Conservation (phyloP, 352 stramenopile species). For the Globisporangium cederbergense region DNA sequence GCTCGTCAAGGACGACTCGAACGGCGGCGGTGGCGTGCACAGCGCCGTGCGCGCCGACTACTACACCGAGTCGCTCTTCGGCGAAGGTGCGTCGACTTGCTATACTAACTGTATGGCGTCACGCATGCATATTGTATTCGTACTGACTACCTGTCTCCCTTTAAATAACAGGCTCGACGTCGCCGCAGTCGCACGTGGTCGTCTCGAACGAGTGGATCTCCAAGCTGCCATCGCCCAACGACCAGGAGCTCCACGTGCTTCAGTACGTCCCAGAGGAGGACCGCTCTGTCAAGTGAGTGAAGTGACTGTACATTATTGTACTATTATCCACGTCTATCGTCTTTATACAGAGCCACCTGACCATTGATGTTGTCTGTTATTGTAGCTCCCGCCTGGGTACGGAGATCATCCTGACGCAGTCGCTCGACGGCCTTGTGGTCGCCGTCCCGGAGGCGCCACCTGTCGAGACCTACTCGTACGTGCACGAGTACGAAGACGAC, state of each 20-base stretch:
- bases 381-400: constrained; percentile 78
- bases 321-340: neutral
- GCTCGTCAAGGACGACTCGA: constrained; percentile 85
- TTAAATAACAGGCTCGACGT: constrained; percentile 36
- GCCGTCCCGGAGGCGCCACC: constrained; percentile 81
- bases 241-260: constrained; percentile 76
- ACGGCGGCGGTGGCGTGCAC: constrained; percentile 68
- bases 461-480: constrained; percentile 82
- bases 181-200: constrained; percentile 84
- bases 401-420: constrained; percentile 85
- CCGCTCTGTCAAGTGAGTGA: constrained; percentile 70
- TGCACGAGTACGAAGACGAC: constrained; percentile 85
- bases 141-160: neutral
- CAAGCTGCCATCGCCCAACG: constrained; percentile 67
- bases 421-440: constrained; percentile 85
- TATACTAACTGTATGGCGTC: neutral
- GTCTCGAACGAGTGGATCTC: constrained; percentile 87
- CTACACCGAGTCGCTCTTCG: constrained; percentile 88
- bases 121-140: neutral
- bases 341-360: neutral
- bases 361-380: neutral
- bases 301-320: neutral
- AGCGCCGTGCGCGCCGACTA: constrained; percentile 64
- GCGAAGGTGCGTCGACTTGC: constrained; percentile 39
- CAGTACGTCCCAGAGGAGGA: constrained; percentile 79